Conservation (phyloP, 257 asterid genomes). For the Misopates orontium region DNA sequence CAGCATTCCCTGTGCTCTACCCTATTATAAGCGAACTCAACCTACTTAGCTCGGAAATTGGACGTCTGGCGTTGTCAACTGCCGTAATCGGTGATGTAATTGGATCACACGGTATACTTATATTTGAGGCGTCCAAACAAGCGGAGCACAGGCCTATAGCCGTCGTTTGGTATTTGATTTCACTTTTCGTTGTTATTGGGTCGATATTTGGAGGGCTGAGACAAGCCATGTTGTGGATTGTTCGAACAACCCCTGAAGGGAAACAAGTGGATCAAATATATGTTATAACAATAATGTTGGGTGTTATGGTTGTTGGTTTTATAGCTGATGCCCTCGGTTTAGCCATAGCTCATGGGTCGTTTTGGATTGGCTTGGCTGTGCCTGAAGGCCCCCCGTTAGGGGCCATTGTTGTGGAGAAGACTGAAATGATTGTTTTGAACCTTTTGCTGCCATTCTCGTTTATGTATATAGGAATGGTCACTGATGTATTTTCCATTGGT, state of each 20-base stretch:
- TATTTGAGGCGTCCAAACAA: constrained; percentile 66
- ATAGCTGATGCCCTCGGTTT: constrained; percentile 60
- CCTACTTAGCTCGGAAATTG: constrained; percentile 76
- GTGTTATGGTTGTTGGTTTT: constrained; percentile 60
- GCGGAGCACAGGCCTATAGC: constrained; percentile 39
- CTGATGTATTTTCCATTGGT: constrained; percentile 41
- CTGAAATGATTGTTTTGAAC: constrained; percentile 57
- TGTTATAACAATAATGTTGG: constrained; percentile 53
- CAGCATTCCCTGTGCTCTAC: constrained; percentile 70
- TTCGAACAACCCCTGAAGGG: constrained; percentile 61
- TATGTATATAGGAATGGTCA: constrained; percentile 50
- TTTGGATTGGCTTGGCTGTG: constrained; percentile 85
- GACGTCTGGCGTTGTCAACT: constrained; percentile 56
- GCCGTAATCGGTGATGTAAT: constrained; percentile 60
- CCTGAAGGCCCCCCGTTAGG: constrained; percentile 96
- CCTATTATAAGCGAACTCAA: constrained; percentile 68
- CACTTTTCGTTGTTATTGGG: constrained; percentile 21
- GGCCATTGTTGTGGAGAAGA: constrained; percentile 69
- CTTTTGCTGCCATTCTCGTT: constrained; percentile 68
- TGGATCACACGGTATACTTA: constrained; percentile 43
- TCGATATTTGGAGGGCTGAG: constrained; percentile 44
- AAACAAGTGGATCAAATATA: constrained; percentile 64
- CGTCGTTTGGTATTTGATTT: constrained; percentile 45
- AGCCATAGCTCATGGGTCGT: constrained; percentile 68
- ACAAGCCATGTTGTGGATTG: constrained; percentile 57